Conservation (phyloP, 352 stramenopile genomes). For the Phytophthora palmivora region DNA sequence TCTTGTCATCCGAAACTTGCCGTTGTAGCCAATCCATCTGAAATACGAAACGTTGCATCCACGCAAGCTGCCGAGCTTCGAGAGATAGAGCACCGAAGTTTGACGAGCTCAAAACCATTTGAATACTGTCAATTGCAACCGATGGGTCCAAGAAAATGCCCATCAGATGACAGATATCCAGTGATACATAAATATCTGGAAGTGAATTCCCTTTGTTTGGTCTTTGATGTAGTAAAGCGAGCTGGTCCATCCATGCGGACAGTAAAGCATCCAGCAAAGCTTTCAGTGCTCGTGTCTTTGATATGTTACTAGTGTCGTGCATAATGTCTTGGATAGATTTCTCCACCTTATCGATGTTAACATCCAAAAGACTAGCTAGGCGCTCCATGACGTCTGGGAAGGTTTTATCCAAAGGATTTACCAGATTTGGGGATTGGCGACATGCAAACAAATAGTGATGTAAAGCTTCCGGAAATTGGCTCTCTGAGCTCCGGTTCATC, state of each 20-base stretch:
- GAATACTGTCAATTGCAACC: conserved; percentile 45
- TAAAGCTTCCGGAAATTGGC: conserved; percentile 36
- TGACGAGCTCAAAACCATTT: conserved; percentile 44
- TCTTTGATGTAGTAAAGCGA: conserved; percentile 19
- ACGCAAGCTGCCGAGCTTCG: conserved; percentile 48
- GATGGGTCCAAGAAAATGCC: conserved; percentile 39
- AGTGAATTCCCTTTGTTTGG: neutral
- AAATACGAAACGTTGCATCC: conserved; percentile 57
- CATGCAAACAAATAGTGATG: conserved; percentile 49
- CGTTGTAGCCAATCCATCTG: conserved; percentile 39
- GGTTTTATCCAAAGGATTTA: conserved; percentile 33
- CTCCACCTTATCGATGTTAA: conserved; percentile 31
- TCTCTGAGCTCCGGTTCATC: conserved; percentile 28
- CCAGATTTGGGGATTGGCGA: conserved; percentile 29
- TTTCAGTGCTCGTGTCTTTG: conserved; percentile 41
- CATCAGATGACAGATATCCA: conserved; percentile 63
- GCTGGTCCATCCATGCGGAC: conserved; percentile 48
- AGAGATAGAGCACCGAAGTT: conserved; percentile 38
- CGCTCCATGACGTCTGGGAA: conserved; percentile 44
- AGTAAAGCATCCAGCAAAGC: conserved; percentile 41
- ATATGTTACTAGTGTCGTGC: conserved; percentile 35
- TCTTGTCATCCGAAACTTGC: conserved; percentile 11
- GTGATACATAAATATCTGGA: conserved; percentile 46
- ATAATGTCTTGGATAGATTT: conserved; percentile 42
- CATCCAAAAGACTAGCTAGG: conserved; percentile 31